A percentile compares a stretch with the other conserved stretches of the same genome.
These are phyloP conservation scores for Xylaria longipes DNA, from an alignment of 495 filamentous ascomycete genomes.

Conservation along the genomic window DNA sequence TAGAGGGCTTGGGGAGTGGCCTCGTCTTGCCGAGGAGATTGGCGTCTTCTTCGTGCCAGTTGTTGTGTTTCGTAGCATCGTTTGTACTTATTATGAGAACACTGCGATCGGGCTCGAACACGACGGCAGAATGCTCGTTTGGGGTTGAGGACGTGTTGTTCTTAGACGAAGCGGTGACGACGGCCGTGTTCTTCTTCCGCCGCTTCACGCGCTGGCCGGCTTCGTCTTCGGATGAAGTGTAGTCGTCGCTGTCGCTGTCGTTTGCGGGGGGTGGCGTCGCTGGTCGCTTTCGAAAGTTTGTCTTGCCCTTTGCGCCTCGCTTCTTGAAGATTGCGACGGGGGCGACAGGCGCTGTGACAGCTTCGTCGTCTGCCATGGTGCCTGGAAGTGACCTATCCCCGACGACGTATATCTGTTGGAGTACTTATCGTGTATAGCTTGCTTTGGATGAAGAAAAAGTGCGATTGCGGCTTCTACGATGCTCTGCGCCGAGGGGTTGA, in stretches of 20 bases:
- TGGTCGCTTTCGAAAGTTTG: slow-evolving; percentile 80
- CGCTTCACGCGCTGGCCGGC: slow-evolving; percentile 77
- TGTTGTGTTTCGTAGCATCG: slow-evolving; percentile 91
- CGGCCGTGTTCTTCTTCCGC: slow-evolving; percentile 70
- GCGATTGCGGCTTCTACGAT: neutral
- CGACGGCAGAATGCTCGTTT: slow-evolving; percentile 56
- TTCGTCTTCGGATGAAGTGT: slow-evolving; percentile 80
- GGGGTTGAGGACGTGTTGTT: slow-evolving; percentile 47
- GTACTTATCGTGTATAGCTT: neutral
- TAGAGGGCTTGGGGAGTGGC: slow-evolving; percentile 35
- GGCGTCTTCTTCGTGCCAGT: slow-evolving; percentile 83
- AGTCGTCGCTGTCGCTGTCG: slow-evolving; percentile 62
- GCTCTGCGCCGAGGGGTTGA: neutral
- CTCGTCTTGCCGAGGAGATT: slow-evolving; percentile 71
- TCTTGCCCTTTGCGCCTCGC: slow-evolving; percentile 75
- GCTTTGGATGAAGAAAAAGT: neutral
- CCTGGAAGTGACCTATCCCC: slow-evolving; percentile 23
- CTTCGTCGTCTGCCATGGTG: slow-evolving; percentile 36
- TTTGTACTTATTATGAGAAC: slow-evolving; percentile 68
- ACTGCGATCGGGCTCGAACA: slow-evolving; percentile 65
- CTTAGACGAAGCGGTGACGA: slow-evolving; percentile 61
- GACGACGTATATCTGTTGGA: neutral
- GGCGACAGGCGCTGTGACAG: slow-evolving; percentile 38
- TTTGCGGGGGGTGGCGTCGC: slow-evolving; percentile 75
- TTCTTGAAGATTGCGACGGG: slow-evolving; percentile 84